Base-by-base conservation (phyloP, 192 early-diverging fungal species). In the Jimgerdemannia flammicorona region DNA sequence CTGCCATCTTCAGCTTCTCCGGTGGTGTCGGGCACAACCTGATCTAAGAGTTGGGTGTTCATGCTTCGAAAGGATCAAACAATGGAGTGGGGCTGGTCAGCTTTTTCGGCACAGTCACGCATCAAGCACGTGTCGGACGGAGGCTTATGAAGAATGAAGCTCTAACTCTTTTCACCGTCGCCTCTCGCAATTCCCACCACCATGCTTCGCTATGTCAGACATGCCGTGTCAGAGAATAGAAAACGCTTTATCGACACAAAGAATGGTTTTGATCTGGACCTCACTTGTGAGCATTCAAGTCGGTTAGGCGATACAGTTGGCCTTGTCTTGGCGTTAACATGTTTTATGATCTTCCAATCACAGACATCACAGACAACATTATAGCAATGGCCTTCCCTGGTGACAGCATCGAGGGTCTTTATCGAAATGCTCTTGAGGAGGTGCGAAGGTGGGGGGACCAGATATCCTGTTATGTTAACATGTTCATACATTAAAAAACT, bases 301-400 rank as follows among this genome's bases (percentile, higher is more conserved):
- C 29, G 29, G 29, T 29, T 29, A 29, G 29, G 29, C 29, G 29
- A 29, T 29, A 29, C 29, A 29, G 29, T 29, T 29, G 29, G 29
- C 29, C 29, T 29, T 19, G 64, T 3, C 20, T 14, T 40, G 43
- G 14, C 59, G 40, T 18, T 20, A 40, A 68, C 18, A 75, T 39
- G 18, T 29, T 19, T 8, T 64, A 3, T 43, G 0, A 20, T 69
- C 19, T 44, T 10, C 72, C 76, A 42, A 41, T 70, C 17, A 6
- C 78, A 78, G 87, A 90, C 64, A 87, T 91, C 49, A 87, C 87
- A 0, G 66, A 78, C 3, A 73, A 72, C 0, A 75, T 91, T 8
- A 87, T 91, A 43, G 90, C 90, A 59, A 91, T 87, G 84, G 79
- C 83, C 0, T 91, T 79, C 59, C 90, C 90, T 29, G 81, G 87